A percentile compares a stretch with the other conserved stretches of the same genome.
Evolutionary conservation across 441 rosid genomes (phyloP).

Genomic region (Pelargonium fulgidum): DNA sequence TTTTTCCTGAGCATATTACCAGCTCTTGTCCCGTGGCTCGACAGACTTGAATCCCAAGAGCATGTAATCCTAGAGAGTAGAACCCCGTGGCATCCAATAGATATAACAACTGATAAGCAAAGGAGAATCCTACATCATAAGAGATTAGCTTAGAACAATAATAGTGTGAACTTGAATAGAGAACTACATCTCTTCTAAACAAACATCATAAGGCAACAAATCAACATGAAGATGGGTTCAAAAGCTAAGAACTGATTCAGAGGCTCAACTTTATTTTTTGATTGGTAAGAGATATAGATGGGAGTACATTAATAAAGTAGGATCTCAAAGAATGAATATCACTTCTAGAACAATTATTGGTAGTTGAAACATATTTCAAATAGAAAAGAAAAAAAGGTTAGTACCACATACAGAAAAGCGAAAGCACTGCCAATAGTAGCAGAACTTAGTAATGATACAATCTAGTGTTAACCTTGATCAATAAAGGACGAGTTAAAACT

Average conservation of each 20-base stretch:
- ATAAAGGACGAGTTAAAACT: constrained; percentile 12
- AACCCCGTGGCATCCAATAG: constrained; percentile 94
- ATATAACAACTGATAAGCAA: constrained; percentile 84
- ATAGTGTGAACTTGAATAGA: not conserved
- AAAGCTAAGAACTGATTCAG: not conserved
- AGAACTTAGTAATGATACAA: not conserved
- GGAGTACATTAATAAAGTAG: no score
- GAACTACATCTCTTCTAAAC: not conserved
- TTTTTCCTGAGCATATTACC: constrained; percentile 38
- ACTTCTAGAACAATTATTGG: not conserved
- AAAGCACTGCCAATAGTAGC: not conserved
- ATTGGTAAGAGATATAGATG: no score
- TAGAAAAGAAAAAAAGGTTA: not conserved
- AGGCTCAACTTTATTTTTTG: not conserved
- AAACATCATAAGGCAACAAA: not conserved
- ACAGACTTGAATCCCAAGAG: constrained; percentile 90
- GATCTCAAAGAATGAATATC: no score
- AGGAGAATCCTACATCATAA: constrained; percentile 27
- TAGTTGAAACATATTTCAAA: not conserved
- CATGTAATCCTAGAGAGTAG: constrained; percentile 87
- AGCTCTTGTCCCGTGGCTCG: constrained; percentile 99
- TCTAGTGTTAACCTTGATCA: not conserved
- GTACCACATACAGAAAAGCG: not conserved
- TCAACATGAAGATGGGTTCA: not conserved
- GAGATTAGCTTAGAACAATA: not conserved